Conservation (phyloP, 2,329 filamentous ascomycete genomes). For the Colletotrichum neosansevieriae region DNA sequence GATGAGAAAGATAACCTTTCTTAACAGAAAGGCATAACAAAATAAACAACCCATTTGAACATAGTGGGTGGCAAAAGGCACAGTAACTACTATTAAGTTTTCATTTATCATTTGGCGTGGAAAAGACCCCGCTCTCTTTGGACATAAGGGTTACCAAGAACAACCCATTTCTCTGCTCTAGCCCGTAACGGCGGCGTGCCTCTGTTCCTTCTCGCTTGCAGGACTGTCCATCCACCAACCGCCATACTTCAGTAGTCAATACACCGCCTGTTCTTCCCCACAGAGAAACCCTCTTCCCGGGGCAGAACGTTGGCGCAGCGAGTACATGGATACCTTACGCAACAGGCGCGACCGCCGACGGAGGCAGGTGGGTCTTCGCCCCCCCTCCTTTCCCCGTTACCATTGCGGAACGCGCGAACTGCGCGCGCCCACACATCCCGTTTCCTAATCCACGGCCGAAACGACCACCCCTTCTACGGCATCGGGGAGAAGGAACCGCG, state of each 20-base stretch:
- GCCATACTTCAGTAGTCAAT: not conserved
- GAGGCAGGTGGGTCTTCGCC: not conserved
- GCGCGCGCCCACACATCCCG: constrained; percentile 6
- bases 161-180: too few species aligned
- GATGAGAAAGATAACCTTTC: too few species aligned
- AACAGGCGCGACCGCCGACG: constrained; percentile 26
- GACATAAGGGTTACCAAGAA: too few species aligned
- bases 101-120: too few species aligned
- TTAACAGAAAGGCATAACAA: too few species aligned
- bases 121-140: too few species aligned
- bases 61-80: too few species aligned
- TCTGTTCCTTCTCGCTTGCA: constrained; percentile 15
- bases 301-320: too few species aligned
- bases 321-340: not conserved
- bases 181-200: too few species aligned
- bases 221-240: constrained; percentile 6
- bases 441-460: constrained; percentile 31
- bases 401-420: not conserved
- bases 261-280: constrained; percentile 39
- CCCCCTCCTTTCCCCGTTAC: not conserved
- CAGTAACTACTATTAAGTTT: too few species aligned
- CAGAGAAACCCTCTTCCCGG: not conserved
- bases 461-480: constrained; percentile 29
- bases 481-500: constrained; percentile 28
- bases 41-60: too few species aligned